Base-by-base conservation (phyloP, 495 filamentous ascomycete species). In the Xylaria palmicola region DNA sequence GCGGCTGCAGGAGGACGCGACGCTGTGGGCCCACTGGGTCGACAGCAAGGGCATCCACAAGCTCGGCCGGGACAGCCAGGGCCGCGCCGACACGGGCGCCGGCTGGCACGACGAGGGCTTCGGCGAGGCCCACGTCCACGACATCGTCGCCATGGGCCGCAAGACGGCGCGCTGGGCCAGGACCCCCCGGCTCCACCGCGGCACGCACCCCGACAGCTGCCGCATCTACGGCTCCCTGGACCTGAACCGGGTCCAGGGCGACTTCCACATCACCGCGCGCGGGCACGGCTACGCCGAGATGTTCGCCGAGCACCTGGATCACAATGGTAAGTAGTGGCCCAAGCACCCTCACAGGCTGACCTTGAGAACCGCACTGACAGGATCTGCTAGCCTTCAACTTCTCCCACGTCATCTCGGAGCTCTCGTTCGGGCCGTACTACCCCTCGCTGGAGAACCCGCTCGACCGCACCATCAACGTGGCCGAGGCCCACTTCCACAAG, bases 191-290 rank as follows among this genome's bases (percentile, higher is more conserved):
- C 63, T 93, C 60, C 8, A n/a, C 30, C 80, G 83, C 65, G 78
- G 88, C 56, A 74, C 81, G 1, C 64, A 65, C 60, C 63, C 59
- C 40, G 81, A 77, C 77, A 91, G 77, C 78, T 99, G 94, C 76
- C 81, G 94, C 37, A 87, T 99, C 50, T 99, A 84, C 69, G 94
- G 94, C 1, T 93, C 86, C 61, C 74, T 99, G 65, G 90, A 94
- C 70, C 82, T 93, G 41, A 97, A 98, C 68, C 96, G 94, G 74
- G 94, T 99, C 49, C 93, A 96, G 74, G 94, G 95, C 0, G 93
- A 99, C 75, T 98, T 99, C 70, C 94, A 99, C 69, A 95, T 99
- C 66, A 99, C 93, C 12, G 95, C 95, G 2, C 75, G 92, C 53
- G 94, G 94, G 0, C 95, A 99, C 76, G 94, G 94, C 9, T 99